phyloP scores from a whole-genome alignment of 2,329 filamentous ascomycete genomes.

The Ophiocordyceps polyrhachis-furcata region DNA sequence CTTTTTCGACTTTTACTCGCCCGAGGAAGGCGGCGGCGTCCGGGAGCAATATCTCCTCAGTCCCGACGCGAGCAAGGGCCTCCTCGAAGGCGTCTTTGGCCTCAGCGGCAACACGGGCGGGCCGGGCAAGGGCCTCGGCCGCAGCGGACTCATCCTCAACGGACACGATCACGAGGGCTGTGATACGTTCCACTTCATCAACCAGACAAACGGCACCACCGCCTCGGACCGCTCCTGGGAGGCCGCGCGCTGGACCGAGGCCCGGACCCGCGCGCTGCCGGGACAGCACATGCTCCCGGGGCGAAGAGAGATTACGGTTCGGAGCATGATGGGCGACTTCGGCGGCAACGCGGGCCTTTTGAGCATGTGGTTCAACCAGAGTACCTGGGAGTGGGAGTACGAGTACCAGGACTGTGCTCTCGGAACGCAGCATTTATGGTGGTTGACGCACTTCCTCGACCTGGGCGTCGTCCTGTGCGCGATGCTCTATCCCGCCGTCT shows the following conservation, averaged over 20 bases:
- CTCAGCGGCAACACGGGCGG: constrained; percentile 45
- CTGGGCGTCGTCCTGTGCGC: constrained; percentile 23
- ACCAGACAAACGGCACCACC: constrained; percentile 31
- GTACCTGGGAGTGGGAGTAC: constrained; percentile 57
- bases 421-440: constrained; percentile 86
- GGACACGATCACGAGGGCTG: constrained; percentile 94
- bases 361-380: constrained; percentile 72
- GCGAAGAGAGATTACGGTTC: constrained; percentile 75
- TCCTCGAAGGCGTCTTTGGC: constrained; percentile 74
- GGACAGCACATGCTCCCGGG: constrained; percentile 32
- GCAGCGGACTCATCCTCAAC: constrained; percentile 65
- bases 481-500: constrained; percentile 9
- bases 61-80: constrained; percentile 46
- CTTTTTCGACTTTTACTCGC: constrained; percentile 58
- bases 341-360: constrained; percentile 81
- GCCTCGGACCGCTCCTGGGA: constrained; percentile 29
- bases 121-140: constrained; percentile 42
- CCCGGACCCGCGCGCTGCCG: constrained; percentile 20
- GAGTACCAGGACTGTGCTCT: constrained; percentile 63
- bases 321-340: constrained; percentile 97
- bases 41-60: constrained; percentile 86
- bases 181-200: constrained; percentile 69
- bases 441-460: constrained; percentile 66
- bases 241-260: constrained; percentile 26
- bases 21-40: constrained; percentile 49